Conservation (phyloP, 306 rosid species). For the Vigna nakashimae region DNA sequence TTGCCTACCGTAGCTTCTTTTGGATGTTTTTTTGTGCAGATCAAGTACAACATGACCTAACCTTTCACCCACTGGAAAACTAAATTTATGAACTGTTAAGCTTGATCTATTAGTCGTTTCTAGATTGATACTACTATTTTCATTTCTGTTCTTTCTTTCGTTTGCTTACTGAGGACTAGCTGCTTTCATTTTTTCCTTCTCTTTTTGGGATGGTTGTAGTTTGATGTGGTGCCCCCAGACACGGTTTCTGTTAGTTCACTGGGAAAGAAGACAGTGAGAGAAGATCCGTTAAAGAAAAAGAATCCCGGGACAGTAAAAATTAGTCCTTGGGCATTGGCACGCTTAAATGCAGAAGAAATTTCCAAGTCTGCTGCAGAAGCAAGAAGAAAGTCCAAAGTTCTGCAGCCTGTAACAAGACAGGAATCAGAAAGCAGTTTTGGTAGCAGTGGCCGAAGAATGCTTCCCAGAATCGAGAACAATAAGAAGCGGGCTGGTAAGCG, state of each 20-base stretch:
- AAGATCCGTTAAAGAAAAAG: constrained; percentile 74
- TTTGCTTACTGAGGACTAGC: constrained; percentile 19
- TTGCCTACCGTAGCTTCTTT: neutral
- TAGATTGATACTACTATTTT: neutral
- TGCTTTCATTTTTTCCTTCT: neutral
- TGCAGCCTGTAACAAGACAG: constrained; percentile 76
- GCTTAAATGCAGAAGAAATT: constrained; percentile 86
- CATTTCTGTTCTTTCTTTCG: constrained; percentile 17
- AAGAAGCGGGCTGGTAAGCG: constrained; percentile 69
- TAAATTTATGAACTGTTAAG: neutral
- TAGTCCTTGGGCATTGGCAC: constrained; percentile 95
- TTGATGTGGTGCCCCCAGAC: constrained; percentile 92
- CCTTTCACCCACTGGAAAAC: neutral
- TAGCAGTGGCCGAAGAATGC: constrained; percentile 63
- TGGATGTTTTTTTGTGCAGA: neutral
- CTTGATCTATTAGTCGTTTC: neutral
- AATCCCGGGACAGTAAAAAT: constrained; percentile 77
- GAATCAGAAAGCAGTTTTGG: constrained; percentile 68
- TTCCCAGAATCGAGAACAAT: constrained; percentile 66
- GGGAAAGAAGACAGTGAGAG: constrained; percentile 65
- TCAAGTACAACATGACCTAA: neutral
- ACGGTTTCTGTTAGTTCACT: constrained; percentile 83
- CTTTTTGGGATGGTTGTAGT: constrained; percentile 49
- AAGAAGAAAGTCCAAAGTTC: constrained; percentile 87
- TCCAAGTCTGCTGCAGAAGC: constrained; percentile 97